Base-by-base conservation (phyloP, 352 stramenopile species). In the Phytopythium mirpurense region DNA sequence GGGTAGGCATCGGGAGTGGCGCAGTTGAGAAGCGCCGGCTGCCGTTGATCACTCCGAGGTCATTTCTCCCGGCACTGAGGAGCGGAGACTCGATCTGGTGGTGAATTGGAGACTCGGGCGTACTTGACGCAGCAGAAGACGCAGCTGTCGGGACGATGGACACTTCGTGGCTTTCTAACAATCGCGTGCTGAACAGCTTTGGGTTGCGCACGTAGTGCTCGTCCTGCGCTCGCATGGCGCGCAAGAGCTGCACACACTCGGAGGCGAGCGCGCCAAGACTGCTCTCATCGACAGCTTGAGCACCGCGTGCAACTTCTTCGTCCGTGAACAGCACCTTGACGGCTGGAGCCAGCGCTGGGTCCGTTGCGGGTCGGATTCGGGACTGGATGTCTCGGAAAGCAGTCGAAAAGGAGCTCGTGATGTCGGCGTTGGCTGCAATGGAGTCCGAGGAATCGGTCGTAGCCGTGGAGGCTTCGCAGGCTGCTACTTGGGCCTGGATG, bases 131-230 rank as follows among this genome's bases (percentile, higher is more conserved):
- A 6, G 24, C 8, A 8, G 46, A 41, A 7, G 60, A n/a, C 6
- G 46, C 42, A 2, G 23, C n/a, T 19, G 44, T 65, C 15, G 74
- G 72, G 0, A 74, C 54, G 21, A 86, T 62, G 0, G 78, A 83
- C 15, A 87, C 64, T 54, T 89, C 78, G 47, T 82, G 77, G 38
- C 51, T 73, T 47, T 89, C 75, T 31, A 86, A 74, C 58, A 86
- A 73, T 15, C 78, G 73, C 1, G 78, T 71, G 47, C 63, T 86
- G 42, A 87, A 89, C 2, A 89, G 52, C 60, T 89, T 89, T 29
- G 62, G 37, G 37, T 87, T 59, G 21, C 67, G 70, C 18, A 74
- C 75, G 27, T 87, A 87, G 48, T 89, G 78, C 42, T 89, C 78
- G 48, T 89, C 75, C 51, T 89, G 75, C 9, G 57, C 37, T 1